Percentiles rank a stretch among this genome's conserved stretches.
phyloP scores from a whole-genome alignment of 164 flowering plant genomes.

The Piper longum region DNA sequence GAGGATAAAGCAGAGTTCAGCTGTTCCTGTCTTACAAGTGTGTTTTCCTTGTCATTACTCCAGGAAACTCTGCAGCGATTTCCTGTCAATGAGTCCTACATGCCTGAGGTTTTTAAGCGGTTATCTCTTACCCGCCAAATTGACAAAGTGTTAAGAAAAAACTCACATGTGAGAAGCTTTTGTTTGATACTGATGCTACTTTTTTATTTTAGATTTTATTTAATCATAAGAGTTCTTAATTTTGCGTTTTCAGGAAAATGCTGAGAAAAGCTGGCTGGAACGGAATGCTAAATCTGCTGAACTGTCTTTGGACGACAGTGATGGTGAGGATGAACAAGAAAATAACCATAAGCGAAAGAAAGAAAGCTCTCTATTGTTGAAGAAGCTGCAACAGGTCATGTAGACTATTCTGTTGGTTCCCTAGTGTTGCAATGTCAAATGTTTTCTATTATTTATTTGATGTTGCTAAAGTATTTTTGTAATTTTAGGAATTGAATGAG shows the following conservation, averaged over 20 bases:
- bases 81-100: conserved; percentile 71
- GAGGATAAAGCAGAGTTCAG: neutral
- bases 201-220: too few species aligned
- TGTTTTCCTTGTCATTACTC: neutral
- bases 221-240: too few species aligned
- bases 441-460: neutral
- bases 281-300: conserved; percentile 75
- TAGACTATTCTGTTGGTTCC: neutral
- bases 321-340: conserved; percentile 81
- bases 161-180: conserved; percentile 26
- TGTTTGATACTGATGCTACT: neutral
- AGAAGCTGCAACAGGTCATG: conserved; percentile 61
- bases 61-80: conserved; percentile 77
- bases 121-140: conserved; percentile 88
- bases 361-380: conserved; percentile 31
- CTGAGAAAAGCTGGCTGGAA: conserved; percentile 65
- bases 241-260: conserved; percentile 45
- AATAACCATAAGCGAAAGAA: conserved; percentile 46
- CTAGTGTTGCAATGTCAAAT: neutral
- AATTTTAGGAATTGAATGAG: conserved; percentile 56
- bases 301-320: conserved; percentile 50
- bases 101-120: conserved; percentile 67
- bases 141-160: conserved; percentile 55
- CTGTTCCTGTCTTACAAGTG: neutral
- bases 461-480: neutral